Evolutionary conservation across 2,329 filamentous ascomycete species (phyloP).

Genomic region (Cercospora sp.): DNA sequence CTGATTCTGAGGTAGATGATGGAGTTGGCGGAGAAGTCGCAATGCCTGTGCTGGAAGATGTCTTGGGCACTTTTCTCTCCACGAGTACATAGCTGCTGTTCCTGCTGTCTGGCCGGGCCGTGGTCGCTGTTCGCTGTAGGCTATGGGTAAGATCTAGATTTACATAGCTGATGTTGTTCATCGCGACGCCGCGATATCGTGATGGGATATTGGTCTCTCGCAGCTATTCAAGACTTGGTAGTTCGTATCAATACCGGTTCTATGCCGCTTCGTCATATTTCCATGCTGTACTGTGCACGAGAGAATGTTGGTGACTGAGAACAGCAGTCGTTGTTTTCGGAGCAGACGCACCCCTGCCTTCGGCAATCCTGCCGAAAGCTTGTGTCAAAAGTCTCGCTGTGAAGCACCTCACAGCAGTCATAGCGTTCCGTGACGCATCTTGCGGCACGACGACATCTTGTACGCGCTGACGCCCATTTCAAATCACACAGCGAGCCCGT

Average conservation of each 20-base stretch:
- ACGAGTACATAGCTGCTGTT: background rate
- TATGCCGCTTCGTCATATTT: background rate
- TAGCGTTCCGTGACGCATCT: constrained; percentile 9
- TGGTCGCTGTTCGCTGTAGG: background rate
- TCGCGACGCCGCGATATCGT: background rate
- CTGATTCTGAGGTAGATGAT: background rate
- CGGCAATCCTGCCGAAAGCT: constrained; percentile 9
- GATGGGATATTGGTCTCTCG: background rate
- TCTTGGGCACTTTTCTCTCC: background rate
- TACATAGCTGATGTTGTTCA: background rate
- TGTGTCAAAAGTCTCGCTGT: constrained; percentile 7
- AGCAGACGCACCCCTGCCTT: constrained; percentile 23
- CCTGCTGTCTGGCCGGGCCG: background rate
- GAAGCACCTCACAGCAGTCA: constrained; percentile 4
- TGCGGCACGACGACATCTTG: background rate
- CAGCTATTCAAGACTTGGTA: background rate
- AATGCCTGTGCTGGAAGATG: background rate
- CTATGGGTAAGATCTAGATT: background rate
- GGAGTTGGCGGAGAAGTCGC: background rate
- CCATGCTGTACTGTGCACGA: constrained; percentile 31
- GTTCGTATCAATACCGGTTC: background rate
- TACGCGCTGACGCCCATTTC: background rate
- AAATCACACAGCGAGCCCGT: constrained; percentile 32
- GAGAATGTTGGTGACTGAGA: constrained; percentile 30
- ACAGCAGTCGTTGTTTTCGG: constrained; percentile 23